A percentile compares a stretch with the other conserved stretches of the same genome.
These are phyloP conservation scores for Colletotrichum horii DNA, from an alignment of 2,329 filamentous ascomycete genomes.

Conservation along the genomic window DNA sequence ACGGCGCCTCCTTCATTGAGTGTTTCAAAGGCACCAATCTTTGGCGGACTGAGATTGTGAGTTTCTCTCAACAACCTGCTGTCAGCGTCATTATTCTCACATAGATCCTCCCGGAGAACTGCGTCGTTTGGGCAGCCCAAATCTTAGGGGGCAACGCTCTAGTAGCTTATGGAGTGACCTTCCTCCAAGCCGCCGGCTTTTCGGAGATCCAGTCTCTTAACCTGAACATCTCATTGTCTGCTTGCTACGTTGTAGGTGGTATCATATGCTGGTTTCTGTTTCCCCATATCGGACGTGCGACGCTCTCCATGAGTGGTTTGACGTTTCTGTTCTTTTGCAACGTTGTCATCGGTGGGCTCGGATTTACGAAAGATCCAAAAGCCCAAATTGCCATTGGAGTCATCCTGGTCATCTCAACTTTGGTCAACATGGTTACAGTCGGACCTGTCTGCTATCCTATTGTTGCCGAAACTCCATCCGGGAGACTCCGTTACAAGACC, in stretches of 20 bases:
- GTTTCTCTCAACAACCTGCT: not conserved
- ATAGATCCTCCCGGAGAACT: slow-evolving; percentile 27
- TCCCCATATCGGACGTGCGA: slow-evolving; percentile 40
- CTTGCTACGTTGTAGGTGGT: slow-evolving; percentile 43
- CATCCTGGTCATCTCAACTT: slow-evolving; percentile 32
- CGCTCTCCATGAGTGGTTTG: slow-evolving; percentile 43
- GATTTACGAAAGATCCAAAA: slow-evolving; percentile 21
- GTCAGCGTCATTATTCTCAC: not conserved
- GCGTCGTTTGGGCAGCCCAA: slow-evolving; percentile 43
- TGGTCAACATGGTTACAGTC: slow-evolving; percentile 37
- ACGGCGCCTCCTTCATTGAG: slow-evolving; percentile 46
- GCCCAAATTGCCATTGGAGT: slow-evolving; percentile 32
- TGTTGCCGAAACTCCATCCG: slow-evolving; percentile 47
- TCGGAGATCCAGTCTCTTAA: slow-evolving; percentile 39
- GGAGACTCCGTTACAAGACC: slow-evolving; percentile 50
- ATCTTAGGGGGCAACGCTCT: slow-evolving; percentile 41
- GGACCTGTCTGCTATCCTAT: slow-evolving; percentile 49
- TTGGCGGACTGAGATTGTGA: slow-evolving; percentile 44
- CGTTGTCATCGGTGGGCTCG: slow-evolving; percentile 35
- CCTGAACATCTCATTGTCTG: slow-evolving; percentile 42
- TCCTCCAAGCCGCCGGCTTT: slow-evolving; percentile 43
- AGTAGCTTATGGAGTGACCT: slow-evolving; percentile 40
- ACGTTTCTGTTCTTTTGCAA: slow-evolving; percentile 42
- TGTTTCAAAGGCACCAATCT: slow-evolving; percentile 53
- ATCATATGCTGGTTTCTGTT: slow-evolving; percentile 46